Conservation (phyloP, 345 rosid genomes). For the Stellera chamaejasme region DNA sequence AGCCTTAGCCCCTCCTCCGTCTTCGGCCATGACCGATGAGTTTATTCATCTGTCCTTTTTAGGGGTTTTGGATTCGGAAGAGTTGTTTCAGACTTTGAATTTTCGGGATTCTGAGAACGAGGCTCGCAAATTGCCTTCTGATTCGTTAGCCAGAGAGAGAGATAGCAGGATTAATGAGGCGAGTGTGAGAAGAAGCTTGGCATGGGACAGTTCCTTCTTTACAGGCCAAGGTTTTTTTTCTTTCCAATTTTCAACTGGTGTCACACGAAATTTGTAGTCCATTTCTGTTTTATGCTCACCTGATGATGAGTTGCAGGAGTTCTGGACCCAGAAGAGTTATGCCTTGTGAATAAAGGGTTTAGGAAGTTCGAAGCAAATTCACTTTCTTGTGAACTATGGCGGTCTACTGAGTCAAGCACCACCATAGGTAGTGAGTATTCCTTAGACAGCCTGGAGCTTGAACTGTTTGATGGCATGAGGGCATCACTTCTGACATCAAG, state of each 20-base stretch:
- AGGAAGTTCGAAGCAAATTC: conserved; percentile 13
- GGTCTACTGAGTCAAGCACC: conserved; percentile 22
- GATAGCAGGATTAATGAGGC: conserved; percentile 14
- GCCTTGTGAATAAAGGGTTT: conserved; percentile 32
- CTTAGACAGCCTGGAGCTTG: conserved; percentile 36
- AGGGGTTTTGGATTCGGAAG: conserved; percentile 65
- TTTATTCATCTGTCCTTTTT: background rate
- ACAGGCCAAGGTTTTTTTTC: conserved; percentile 34
- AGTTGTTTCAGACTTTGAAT: conserved; percentile 37
- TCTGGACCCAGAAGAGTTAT: conserved; percentile 40
- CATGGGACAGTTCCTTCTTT: conserved; percentile 49
- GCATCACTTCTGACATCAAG: conserved; percentile 11
- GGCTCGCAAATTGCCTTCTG: conserved; percentile 7
- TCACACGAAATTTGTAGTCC: background rate
- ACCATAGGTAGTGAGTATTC: conserved; percentile 15
- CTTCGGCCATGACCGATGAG: background rate
- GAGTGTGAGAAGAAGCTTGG: conserved; percentile 30
- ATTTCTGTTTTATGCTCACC: background rate
- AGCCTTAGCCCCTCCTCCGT: background rate
- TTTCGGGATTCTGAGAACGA: conserved; percentile 17
- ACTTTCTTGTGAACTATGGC: conserved; percentile 17
- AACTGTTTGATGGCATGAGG: conserved; percentile 32
- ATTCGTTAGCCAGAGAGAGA: conserved; percentile 13
- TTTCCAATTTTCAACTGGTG: background rate
- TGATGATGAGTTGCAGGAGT: conserved; percentile 22